Evolutionary conservation across 2,329 filamentous ascomycete species (phyloP).

Genomic region (Ascochyta fabae): DNA sequence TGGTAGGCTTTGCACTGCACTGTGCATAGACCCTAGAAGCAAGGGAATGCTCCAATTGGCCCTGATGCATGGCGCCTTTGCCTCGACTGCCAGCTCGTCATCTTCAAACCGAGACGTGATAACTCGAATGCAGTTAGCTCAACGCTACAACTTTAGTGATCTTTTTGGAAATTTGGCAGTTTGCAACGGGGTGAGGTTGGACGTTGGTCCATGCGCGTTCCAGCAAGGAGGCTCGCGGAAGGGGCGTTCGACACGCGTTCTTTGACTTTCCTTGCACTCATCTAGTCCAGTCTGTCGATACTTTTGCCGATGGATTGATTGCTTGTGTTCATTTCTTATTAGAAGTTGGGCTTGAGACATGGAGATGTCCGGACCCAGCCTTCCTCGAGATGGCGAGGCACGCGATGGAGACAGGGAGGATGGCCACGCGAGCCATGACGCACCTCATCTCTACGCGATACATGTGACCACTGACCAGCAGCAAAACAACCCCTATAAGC

Average conservation of each 20-base stretch:
- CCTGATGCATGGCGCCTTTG: too few species aligned
- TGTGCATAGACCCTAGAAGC: too few species aligned
- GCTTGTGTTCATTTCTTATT: not conserved
- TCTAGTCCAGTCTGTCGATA: too few species aligned
- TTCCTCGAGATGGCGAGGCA: not conserved
- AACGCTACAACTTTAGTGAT: too few species aligned
- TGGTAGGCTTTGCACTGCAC: too few species aligned
- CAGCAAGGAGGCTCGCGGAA: not conserved
- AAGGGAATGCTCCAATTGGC: too few species aligned
- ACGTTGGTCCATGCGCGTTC: not conserved
- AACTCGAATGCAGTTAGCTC: too few species aligned
- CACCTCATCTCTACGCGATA: constrained; percentile 11
- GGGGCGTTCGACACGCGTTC: constrained; percentile 3
- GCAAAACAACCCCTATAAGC: constrained; percentile 14
- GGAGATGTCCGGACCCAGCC: not conserved
- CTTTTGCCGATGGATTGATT: not conserved
- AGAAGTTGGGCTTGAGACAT: not conserved
- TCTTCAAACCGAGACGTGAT: too few species aligned
- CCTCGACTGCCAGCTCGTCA: too few species aligned
- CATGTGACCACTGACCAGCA: constrained; percentile 17
- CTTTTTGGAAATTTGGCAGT: not conserved
- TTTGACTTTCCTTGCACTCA: not conserved
- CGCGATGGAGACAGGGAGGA: constrained; percentile 6
- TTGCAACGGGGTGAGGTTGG: not conserved
- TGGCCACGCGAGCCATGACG: constrained; percentile 19